These are phyloP conservation scores for Boechera divaricarpa DNA, from an alignment of 345 rosid species.

Conservation along the genomic window DNA sequence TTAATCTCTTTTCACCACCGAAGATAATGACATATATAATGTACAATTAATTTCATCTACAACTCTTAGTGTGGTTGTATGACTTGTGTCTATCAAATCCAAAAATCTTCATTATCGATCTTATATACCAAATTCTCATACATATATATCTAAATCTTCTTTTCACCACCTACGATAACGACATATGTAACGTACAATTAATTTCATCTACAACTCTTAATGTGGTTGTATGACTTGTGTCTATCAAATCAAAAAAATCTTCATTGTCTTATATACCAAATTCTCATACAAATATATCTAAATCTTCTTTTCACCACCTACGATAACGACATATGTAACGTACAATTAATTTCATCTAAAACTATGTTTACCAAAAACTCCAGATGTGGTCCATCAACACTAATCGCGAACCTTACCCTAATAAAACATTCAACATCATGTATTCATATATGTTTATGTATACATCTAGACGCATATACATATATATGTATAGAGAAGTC, in stretches of 20 bases:
- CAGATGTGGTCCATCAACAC: slow-evolving; percentile 35
- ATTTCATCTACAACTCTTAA: slow-evolving; percentile 17
- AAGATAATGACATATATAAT: slow-evolving; percentile 34
- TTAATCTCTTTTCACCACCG: slow-evolving; percentile 28
- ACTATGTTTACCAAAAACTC: slow-evolving; percentile 31
- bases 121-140: slow-evolving; percentile 22
- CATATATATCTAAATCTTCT: slow-evolving; percentile 28
- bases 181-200: slow-evolving; percentile 31
- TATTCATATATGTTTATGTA: background rate
- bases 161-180: slow-evolving; percentile 34
- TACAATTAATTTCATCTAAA: slow-evolving; percentile 28
- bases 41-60: slow-evolving; percentile 25
- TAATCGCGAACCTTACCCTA: slow-evolving; percentile 39
- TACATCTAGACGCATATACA: slow-evolving; percentile 3
- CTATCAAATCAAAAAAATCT: slow-evolving; percentile 27
- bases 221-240: slow-evolving; percentile 32
- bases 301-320: slow-evolving; percentile 29
- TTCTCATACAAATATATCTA: slow-evolving; percentile 30
- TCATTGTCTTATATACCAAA: slow-evolving; percentile 22
- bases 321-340: slow-evolving; percentile 35
- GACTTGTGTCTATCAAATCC: slow-evolving; percentile 35
- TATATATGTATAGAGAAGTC: slow-evolving; percentile 14
- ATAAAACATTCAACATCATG: slow-evolving; percentile 34
- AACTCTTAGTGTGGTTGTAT: slow-evolving; percentile 19
- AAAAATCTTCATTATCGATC: slow-evolving; percentile 16